Evolutionary conservation across 306 rosid genomes (phyloP).

Genomic region (Hippophae tibetana): DNA sequence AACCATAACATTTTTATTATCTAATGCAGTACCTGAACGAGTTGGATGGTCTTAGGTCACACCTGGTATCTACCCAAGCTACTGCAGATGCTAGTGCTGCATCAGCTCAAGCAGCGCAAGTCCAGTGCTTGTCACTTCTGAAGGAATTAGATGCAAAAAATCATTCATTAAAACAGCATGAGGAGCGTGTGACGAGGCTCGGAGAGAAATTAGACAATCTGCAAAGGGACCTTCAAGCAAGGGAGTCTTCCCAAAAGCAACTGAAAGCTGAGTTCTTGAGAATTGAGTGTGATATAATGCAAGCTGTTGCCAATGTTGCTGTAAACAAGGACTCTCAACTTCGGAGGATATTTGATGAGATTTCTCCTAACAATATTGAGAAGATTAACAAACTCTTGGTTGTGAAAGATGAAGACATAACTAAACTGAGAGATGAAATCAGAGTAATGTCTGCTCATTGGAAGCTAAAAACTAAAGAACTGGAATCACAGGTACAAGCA

Average conservation of each 20-base stretch:
- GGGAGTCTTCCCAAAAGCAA: slow-evolving; percentile 89
- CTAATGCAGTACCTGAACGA: slow-evolving; percentile 55
- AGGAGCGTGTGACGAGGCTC: slow-evolving; percentile 57
- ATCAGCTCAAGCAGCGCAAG: slow-evolving; percentile 69
- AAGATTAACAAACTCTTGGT: slow-evolving; percentile 60
- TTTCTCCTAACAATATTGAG: slow-evolving; percentile 73
- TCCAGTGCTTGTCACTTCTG: slow-evolving; percentile 53
- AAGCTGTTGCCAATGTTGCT: slow-evolving; percentile 60
- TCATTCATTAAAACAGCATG: slow-evolving; percentile 59
- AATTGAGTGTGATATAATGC: slow-evolving; percentile 71
- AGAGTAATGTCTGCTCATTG: slow-evolving; percentile 76
- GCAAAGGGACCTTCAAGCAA: slow-evolving; percentile 70
- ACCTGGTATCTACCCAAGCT: slow-evolving; percentile 60
- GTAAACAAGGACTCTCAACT: slow-evolving; percentile 65
- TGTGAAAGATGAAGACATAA: slow-evolving; percentile 72
- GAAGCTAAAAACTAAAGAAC: slow-evolving; percentile 84
- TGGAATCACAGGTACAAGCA: slow-evolving; percentile 73
- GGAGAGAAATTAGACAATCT: slow-evolving; percentile 78
- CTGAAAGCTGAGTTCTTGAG: slow-evolving; percentile 76
- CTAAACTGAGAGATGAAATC: slow-evolving; percentile 67
- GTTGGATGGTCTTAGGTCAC: slow-evolving; percentile 65
- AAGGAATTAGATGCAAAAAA: slow-evolving; percentile 75
- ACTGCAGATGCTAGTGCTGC: slow-evolving; percentile 84
- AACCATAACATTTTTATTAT: not conserved
- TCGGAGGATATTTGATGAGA: slow-evolving; percentile 64